A percentile compares a stretch with the other conserved stretches of the same genome.
Conservation (phyloP, 2,329 filamentous ascomycete species). For the Malbranchea cinnamomea region DNA sequence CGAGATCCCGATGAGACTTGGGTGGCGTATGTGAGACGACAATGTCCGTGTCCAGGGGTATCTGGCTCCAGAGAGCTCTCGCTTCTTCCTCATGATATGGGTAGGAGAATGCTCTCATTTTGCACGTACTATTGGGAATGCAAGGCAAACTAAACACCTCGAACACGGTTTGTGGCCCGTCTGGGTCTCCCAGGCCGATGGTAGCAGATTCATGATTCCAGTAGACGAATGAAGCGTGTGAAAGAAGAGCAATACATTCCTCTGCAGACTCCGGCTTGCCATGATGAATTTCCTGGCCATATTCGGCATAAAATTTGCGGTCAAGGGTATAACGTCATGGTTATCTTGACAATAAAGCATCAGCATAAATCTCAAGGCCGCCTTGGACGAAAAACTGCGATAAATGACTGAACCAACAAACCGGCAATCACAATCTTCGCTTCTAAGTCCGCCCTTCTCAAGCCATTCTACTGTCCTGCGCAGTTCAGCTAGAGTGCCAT, state of each 20-base stretch:
- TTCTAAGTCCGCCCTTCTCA: conserved; percentile 35
- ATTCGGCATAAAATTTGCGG: conserved; percentile 29
- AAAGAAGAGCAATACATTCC: conserved; percentile 30
- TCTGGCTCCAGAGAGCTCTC: conserved; percentile 31
- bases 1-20: conserved; percentile 32
- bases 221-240: conserved; percentile 32
- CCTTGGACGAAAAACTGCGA: background rate
- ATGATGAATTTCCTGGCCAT: conserved; percentile 31
- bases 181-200: conserved; percentile 28
- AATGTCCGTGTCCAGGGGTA: conserved; percentile 37
- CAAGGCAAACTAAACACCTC: conserved; percentile 43
- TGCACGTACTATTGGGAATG: conserved; percentile 30
- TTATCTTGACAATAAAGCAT: conserved; percentile 29
- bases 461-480: conserved; percentile 38
- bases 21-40: conserved; percentile 45
- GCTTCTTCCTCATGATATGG: conserved; percentile 24
- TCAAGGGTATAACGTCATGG: conserved; percentile 43
- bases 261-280: conserved; percentile 28
- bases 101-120: conserved; percentile 44
- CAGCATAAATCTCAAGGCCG: background rate
- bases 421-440: conserved; percentile 41
- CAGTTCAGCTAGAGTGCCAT: conserved; percentile 37
- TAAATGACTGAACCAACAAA: conserved; percentile 12
- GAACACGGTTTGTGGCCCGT: conserved; percentile 33
- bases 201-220: conserved; percentile 34